These are phyloP conservation scores for Strigomonas culicis DNA, from an alignment of 208 protist species.

Conservation along the genomic window DNA sequence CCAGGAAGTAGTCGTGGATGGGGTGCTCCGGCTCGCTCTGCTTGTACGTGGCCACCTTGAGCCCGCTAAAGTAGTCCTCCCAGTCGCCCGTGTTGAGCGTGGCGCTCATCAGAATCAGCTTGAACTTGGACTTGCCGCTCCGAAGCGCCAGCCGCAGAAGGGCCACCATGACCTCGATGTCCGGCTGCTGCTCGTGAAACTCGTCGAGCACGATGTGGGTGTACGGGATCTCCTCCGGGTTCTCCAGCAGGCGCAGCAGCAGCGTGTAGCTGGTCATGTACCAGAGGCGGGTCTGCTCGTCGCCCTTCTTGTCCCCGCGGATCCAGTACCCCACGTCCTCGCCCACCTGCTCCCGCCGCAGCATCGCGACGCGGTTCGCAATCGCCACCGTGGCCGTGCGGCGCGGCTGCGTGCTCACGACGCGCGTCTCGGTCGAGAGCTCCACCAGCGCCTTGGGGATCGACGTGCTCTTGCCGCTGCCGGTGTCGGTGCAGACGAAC, in stretches of 20 bases:
- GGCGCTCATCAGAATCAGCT: conserved; percentile 90
- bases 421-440: conserved; percentile 22
- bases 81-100: conserved; percentile 89
- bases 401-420: conserved; percentile 77
- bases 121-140: conserved; percentile 39
- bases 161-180: conserved; percentile 89
- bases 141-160: conserved; percentile 79
- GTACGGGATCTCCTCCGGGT: conserved; percentile 46
- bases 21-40: conserved; percentile 68
- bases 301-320: conserved; percentile 76
- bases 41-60: conserved; percentile 75
- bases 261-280: conserved; percentile 91
- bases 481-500: conserved; percentile 86
- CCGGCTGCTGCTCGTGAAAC: conserved; percentile 94
- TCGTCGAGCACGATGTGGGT: conserved; percentile 94
- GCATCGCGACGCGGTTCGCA: conserved; percentile 54
- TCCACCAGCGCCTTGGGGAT: conserved; percentile 85
- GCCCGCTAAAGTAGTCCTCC: conserved; percentile 77
- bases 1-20: conserved; percentile 85
- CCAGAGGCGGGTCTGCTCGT: conserved; percentile 74
- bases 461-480: conserved; percentile 82
- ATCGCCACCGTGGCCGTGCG: conserved; percentile 74
- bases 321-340: conserved; percentile 84
- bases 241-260: conserved; percentile 64
- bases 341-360: conserved; percentile 62